Base-by-base conservation (phyloP, 148 eudicot genomes). In the Vaccinium macrocarpon region DNA sequence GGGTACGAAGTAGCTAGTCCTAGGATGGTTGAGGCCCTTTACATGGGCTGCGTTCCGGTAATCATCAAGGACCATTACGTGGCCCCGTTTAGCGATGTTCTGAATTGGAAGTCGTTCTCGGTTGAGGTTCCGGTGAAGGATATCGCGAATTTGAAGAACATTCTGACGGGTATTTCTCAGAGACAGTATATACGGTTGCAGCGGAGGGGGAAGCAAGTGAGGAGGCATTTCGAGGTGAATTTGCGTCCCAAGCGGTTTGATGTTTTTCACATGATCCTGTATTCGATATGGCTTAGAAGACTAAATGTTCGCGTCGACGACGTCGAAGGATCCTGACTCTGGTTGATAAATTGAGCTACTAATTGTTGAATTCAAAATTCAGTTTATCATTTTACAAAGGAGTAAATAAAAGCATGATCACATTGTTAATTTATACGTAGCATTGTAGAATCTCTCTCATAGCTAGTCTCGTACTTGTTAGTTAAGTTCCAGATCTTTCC, bases 1-100 rank as follows among this genome's bases (percentile, higher is more conserved):
- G 95, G 95, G 10, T 91, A 87, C 35, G 95, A 92, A 76, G 93
- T 92, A 1, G 95, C 93, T 1, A 92, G 93, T 42, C 93, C 95
- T 7, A 88, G 95, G 80, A 83, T 91, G 80, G 91, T 92, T 3
- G 95, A 92, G 74, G 91, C 87, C 0, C 88, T 92, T 2, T 87
- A 88, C 84, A 86, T 84, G 13, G 92, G 92, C 11, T 92, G 95
- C 51, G 89, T 92, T 1, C 95, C 95, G 0, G 93, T 92, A 0
- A 81, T 92, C 16, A 89, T 92, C 21, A 90, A 91, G 81, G 90
- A 90, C 42, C 82, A 86, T 29, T 92, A 92, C 50, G 89, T 89
- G 0, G 48, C 84, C 0, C 95, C 95, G 0, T 92, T 92, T 32
- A 89, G 86, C 50, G 95, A 92, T 76, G 92, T 92, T 25, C 85